Evolutionary conservation across 2,329 filamentous ascomycete species (phyloP), one percentile per base, ranked within the genome.

Genomic region (Stachybotrys chlorohalonatus): DNA sequence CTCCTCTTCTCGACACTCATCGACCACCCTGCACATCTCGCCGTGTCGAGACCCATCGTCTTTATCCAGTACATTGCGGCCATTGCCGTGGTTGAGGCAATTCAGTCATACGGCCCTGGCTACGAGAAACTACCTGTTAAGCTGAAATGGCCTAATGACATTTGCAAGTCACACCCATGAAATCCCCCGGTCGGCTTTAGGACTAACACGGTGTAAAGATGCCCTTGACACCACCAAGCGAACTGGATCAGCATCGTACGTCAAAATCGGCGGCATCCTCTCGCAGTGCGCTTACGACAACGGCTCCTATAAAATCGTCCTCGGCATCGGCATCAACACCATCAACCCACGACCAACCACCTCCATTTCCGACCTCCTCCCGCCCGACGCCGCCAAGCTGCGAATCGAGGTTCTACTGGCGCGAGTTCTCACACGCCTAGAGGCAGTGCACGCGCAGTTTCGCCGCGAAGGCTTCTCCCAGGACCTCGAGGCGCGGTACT

Each of bases 71-170:
- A 99, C 67, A 80, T 99, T 13, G 85, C 90, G 0, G 92, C 91
- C 1, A 82, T 99, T 49, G 92, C 94, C 47, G 87, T 93, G 47
- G 87, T 95, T 3, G 82, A 89, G 58, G 93, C 90, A 0, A 85
- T 97, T 58, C 86, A 89, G 59, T 80, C 78, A 31, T 97, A 97
- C 65, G 90, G 86, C 51, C 71, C 72, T 2, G 89, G 86, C 7
- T 97, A 95, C 69, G 77, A 82, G 6, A 76, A 83, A 0, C 70
- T 97, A 5, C 89, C 89, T 1, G 79, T 99, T 47, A 91, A 89
- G 67, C 73, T 99, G 36, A 99, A 99, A 70, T 99, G 94, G 94
- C 94, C 94, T 11, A 99, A 99, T 64, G 94, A 99, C 66, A 89
- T 99, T 54, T 93, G 84, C 85, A 70, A 69, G 78, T 54, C 6